A percentile compares a stretch with the other conserved stretches of the same genome.
These are phyloP conservation scores for Pleomassaria siparia DNA, from an alignment of 2,329 filamentous ascomycete species.

Conservation along the genomic window DNA sequence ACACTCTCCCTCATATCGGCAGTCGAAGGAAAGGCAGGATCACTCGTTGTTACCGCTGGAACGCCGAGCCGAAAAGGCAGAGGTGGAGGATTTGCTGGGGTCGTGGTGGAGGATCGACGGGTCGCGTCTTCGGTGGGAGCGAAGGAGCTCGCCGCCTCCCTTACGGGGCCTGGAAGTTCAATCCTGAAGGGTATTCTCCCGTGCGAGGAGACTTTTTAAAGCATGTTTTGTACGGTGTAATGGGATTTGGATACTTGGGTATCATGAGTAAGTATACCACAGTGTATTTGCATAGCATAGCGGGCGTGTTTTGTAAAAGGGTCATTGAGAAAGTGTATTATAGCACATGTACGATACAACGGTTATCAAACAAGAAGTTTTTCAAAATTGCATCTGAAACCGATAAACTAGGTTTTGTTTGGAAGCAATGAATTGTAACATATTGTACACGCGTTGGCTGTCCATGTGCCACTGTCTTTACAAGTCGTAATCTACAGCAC, in stretches of 20 bases:
- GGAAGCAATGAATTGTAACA: too few species aligned
- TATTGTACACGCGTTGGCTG: too few species aligned
- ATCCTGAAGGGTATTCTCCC: constrained; percentile 40
- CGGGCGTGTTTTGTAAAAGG: not conserved
- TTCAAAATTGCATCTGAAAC: too few species aligned
- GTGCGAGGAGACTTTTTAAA: constrained; percentile 12
- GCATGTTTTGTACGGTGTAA: not conserved
- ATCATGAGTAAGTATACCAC: not conserved
- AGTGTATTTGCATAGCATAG: not conserved
- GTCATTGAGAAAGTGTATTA: too few species aligned
- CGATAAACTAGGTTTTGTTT: too few species aligned
- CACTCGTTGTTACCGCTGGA: constrained; percentile 59
- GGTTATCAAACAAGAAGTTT: too few species aligned
- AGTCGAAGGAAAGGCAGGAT: constrained; percentile 70
- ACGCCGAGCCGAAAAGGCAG: constrained; percentile 72
- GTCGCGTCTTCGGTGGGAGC: constrained; percentile 79
- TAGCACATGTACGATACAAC: too few species aligned
- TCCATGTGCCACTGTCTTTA: too few species aligned
- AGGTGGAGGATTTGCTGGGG: constrained; percentile 46
- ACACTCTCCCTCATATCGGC: constrained; percentile 77
- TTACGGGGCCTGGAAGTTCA: constrained; percentile 55
- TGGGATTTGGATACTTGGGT: not conserved
- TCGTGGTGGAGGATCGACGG: constrained; percentile 69
- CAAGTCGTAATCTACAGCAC: too few species aligned
- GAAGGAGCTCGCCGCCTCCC: constrained; percentile 72